Evolutionary conservation across 2,329 filamentous ascomycete genomes (phyloP).

Genomic region (Chaetomium strumarium): DNA sequence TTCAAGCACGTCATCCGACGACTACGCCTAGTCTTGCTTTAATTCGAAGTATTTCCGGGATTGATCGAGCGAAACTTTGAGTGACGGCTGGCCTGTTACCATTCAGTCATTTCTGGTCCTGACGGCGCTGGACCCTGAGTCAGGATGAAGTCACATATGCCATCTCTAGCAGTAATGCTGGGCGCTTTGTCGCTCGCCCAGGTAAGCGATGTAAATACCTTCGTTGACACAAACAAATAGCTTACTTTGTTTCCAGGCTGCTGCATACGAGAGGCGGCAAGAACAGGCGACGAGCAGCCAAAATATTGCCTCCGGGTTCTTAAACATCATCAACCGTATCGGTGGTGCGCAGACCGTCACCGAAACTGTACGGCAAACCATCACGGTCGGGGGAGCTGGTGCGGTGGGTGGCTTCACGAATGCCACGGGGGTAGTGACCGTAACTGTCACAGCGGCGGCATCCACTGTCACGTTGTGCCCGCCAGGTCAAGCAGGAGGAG

Average conservation of each 20-base stretch:
- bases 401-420: conserved; percentile 28
- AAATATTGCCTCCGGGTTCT: conserved; percentile 24
- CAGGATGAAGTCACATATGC: conserved; percentile 26
- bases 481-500: conserved; percentile 15
- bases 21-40: neutral
- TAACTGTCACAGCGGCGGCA: conserved; percentile 34
- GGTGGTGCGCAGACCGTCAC: conserved; percentile 25
- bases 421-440: conserved; percentile 29
- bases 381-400: conserved; percentile 30
- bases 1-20: neutral
- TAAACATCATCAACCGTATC: conserved; percentile 14
- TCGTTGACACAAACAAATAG: neutral
- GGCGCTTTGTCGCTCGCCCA: conserved; percentile 25
- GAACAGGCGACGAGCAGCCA: neutral
- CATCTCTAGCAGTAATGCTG: conserved; percentile 23
- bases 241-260: conserved; percentile 24
- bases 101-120: conserved; percentile 10
- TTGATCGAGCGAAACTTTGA: conserved; percentile 22
- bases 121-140: neutral
- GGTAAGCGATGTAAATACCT: conserved; percentile 21
- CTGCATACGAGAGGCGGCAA: conserved; percentile 20
- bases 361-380: conserved; percentile 31
- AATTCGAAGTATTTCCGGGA: conserved; percentile 11
- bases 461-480: conserved; percentile 27
- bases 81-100: conserved; percentile 29